Percentiles rank a stretch among this genome's conserved stretches.
Evolutionary conservation across 495 filamentous ascomycete genomes (phyloP).

Genomic region (Bacidia gigantensis): DNA sequence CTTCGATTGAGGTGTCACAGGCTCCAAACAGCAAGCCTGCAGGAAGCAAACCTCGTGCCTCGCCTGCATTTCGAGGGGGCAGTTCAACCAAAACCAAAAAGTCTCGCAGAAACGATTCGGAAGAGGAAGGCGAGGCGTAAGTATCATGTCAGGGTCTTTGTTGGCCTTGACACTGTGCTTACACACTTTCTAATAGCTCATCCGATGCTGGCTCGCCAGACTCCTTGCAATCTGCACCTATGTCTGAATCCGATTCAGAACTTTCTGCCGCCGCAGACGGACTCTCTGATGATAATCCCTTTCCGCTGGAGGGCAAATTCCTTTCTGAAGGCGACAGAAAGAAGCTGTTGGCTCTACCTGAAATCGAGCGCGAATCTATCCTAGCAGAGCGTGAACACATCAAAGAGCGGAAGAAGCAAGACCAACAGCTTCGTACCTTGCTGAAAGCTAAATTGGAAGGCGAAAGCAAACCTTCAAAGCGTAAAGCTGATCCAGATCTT

Average conservation of each 20-base stretch:
- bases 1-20: slow-evolving; percentile 19
- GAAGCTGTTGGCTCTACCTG: slow-evolving; percentile 73
- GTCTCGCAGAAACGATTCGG: slow-evolving; percentile 45
- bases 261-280: slow-evolving; percentile 35
- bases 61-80: slow-evolving; percentile 29
- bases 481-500: slow-evolving; percentile 68
- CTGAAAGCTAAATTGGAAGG: slow-evolving; percentile 53
- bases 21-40: slow-evolving; percentile 30
- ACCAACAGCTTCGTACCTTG: slow-evolving; percentile 68
- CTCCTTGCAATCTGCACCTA: slow-evolving; percentile 70
- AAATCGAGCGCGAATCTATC: slow-evolving; percentile 78
- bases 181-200: slow-evolving; percentile 32
- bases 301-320: slow-evolving; percentile 82
- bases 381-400: slow-evolving; percentile 78
- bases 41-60: slow-evolving; percentile 33
- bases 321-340: slow-evolving; percentile 63
- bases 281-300: slow-evolving; percentile 51
- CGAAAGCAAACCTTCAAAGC: slow-evolving; percentile 46
- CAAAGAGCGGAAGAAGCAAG: slow-evolving; percentile 65
- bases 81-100: slow-evolving; percentile 29
- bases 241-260: slow-evolving; percentile 76
- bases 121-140: slow-evolving; percentile 77
- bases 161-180: slow-evolving; percentile 8
- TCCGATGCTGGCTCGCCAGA: slow-evolving; percentile 49
- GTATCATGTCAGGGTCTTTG: slow-evolving; percentile 24